Base-by-base conservation (phyloP, 192 early-diverging fungal genomes). In the Mycoemilia scoparia region DNA sequence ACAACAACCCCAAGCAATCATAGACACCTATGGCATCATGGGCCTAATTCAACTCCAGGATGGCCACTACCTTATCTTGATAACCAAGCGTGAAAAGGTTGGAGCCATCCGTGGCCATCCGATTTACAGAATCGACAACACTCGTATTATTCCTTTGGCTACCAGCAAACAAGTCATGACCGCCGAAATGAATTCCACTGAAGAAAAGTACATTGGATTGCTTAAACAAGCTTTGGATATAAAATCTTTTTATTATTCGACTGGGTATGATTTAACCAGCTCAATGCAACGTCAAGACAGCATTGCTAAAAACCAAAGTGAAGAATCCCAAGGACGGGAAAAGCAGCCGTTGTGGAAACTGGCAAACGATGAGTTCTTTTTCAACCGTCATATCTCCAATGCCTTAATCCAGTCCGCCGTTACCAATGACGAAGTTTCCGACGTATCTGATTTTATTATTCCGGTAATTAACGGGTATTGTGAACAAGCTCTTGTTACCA, bases 311-410 rank as follows among this genome's bases (percentile, higher is more conserved):
- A n/a, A n/a, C n/a, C 23, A 33, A 46, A 19, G 16, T 56, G 47
- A 45, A 23, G 10, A 20, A 44, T 17, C 32, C 31, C 19, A 13
- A 16, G 3, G 29, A 19, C 12, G 16, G 30, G 18, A 13, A 16
- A 25, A 21, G 25, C 7, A 22, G 14, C 16, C 45, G 13, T 34
- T 55, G 29, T 64, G 46, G 41, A 45, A 35, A 32, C 32, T 17
- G 67, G 81, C 87, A 14, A 86, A 91, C 55, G 82, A 89, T 33
- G 68, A 86, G 31, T 98, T 95, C 57, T 95, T 89, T 51, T 98
- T 79, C 84, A 98, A 96, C 64, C 64, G 55, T 18, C 66, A 71
- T 28, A 51, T 87, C 13, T 56, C 69, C 19, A 46, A 69, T 34
- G 66, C 73, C 31, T 57, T 93, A 18, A 85, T 84, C 37, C 61